phyloP scores from a whole-genome alignment of 2,329 filamentous ascomycete species.

The Curvularia sp. region DNA sequence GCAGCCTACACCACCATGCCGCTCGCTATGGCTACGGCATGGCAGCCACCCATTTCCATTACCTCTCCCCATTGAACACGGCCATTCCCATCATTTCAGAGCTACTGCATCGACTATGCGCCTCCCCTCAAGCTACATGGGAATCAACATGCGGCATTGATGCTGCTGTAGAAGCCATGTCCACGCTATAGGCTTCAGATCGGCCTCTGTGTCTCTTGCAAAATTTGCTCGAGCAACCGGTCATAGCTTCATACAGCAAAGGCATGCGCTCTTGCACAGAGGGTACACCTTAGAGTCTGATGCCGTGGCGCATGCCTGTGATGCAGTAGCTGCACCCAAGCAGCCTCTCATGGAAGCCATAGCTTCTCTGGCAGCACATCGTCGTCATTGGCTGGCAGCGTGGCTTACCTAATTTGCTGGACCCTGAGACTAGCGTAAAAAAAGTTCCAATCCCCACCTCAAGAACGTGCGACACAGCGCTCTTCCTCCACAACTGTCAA shows the following conservation, averaged over 20 bases:
- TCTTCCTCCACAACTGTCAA: slow-evolving; percentile 27
- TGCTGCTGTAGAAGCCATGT: neutral
- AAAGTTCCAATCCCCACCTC: slow-evolving; percentile 33
- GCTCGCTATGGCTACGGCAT: neutral
- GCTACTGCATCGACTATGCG: neutral
- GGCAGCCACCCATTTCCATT: neutral
- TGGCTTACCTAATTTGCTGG: slow-evolving; percentile 19
- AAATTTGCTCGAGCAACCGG: slow-evolving; percentile 4
- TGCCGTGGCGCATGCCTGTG: neutral
- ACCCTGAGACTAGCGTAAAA: slow-evolving; percentile 22
- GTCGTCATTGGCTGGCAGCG: slow-evolving; percentile 16
- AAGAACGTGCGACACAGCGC: slow-evolving; percentile 19
- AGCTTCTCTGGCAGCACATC: slow-evolving; percentile 5
- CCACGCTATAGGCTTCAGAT: neutral
- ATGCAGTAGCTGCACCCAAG: neutral
- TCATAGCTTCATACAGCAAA: neutral
- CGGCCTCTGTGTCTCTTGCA: neutral
- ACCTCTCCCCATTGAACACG: neutral
- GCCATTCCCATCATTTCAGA: neutral
- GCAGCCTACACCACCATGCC: neutral
- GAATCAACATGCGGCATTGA: neutral
- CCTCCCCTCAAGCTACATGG: neutral
- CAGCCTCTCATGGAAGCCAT: slow-evolving; percentile 3
- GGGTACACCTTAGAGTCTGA: neutral
- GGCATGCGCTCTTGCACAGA: neutral